Evolutionary conservation across 75 land plant species (phyloP).

Genomic region (Cupressus sempervirens): DNA sequence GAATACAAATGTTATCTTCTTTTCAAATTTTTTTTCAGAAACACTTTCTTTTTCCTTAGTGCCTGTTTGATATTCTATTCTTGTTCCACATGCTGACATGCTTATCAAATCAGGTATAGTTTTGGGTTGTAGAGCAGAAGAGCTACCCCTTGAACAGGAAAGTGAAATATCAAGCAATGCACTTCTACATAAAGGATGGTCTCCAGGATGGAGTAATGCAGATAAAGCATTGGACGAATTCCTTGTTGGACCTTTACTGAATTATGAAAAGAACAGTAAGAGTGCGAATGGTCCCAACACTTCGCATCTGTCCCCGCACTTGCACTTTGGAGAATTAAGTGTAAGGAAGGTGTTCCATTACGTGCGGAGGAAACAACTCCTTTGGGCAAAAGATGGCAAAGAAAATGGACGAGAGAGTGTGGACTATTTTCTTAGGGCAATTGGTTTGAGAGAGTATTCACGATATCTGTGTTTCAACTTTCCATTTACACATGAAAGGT

Average conservation of each 20-base stretch:
- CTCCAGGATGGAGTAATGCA: slow-evolving; percentile 90
- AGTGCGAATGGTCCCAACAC: slow-evolving; percentile 60
- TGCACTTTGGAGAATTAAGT: slow-evolving; percentile 92
- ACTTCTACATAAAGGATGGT: slow-evolving; percentile 65
- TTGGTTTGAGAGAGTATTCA: slow-evolving; percentile 86
- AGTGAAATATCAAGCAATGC: slow-evolving; percentile 82
- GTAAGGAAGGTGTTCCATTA: slow-evolving; percentile 67
- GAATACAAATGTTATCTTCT: neutral
- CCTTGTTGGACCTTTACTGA: slow-evolving; percentile 37
- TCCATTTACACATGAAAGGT: slow-evolving; percentile 81
- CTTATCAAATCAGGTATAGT: slow-evolving; percentile 30
- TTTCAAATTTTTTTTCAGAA: neutral
- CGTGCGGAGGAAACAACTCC: slow-evolving; percentile 60
- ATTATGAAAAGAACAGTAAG: slow-evolving; percentile 57
- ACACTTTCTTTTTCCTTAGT: neutral
- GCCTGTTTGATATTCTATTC: neutral
- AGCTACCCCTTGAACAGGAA: slow-evolving; percentile 72
- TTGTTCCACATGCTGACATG: slow-evolving; percentile 1
- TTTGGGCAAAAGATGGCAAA: slow-evolving; percentile 58
- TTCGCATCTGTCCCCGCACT: slow-evolving; percentile 75
- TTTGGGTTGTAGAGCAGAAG: slow-evolving; percentile 44
- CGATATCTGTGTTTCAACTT: slow-evolving; percentile 86
- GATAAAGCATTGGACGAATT: slow-evolving; percentile 63
- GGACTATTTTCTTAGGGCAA: slow-evolving; percentile 54
- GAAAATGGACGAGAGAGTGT: slow-evolving; percentile 51